These are phyloP conservation scores for Penicillium manginii DNA, from an alignment of 495 filamentous ascomycete species.

Conservation along the genomic window DNA sequence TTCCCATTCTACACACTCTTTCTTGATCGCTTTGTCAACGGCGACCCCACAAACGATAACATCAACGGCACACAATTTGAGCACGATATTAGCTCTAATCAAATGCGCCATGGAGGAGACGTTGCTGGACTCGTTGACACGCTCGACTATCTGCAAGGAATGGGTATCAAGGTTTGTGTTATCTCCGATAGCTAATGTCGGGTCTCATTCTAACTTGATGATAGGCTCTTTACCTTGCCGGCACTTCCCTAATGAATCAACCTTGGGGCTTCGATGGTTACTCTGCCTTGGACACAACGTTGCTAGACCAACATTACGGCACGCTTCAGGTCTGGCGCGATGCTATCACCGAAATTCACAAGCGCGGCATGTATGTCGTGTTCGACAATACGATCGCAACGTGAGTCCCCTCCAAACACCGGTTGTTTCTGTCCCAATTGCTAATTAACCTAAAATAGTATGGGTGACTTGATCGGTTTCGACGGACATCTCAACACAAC, in stretches of 20 bases:
- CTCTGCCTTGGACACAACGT: slow-evolving; percentile 67
- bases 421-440: background rate
- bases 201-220: background rate
- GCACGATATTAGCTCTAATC: slow-evolving; percentile 67
- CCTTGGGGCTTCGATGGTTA: slow-evolving; percentile 73
- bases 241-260: slow-evolving; percentile 68
- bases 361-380: slow-evolving; percentile 69
- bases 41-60: slow-evolving; percentile 72
- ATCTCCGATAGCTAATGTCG: background rate
- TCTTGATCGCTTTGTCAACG: slow-evolving; percentile 72
- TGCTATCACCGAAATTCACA: slow-evolving; percentile 66
- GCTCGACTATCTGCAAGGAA: slow-evolving; percentile 73
- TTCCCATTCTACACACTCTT: slow-evolving; percentile 74
- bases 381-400: slow-evolving; percentile 75
- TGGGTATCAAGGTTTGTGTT: slow-evolving; percentile 69
- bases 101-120: slow-evolving; percentile 75
- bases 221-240: slow-evolving; percentile 69
- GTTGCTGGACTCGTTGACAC: slow-evolving; percentile 64
- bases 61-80: slow-evolving; percentile 69
- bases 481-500: slow-evolving; percentile 66
- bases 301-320: slow-evolving; percentile 71
- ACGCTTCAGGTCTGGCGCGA: slow-evolving; percentile 64
- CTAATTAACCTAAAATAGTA: slow-evolving; percentile 27
- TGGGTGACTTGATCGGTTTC: slow-evolving; percentile 72
- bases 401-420: slow-evolving; percentile 38